phyloP scores from a whole-genome alignment of 495 filamentous ascomycete genomes.

The Terfezia boudieri region DNA sequence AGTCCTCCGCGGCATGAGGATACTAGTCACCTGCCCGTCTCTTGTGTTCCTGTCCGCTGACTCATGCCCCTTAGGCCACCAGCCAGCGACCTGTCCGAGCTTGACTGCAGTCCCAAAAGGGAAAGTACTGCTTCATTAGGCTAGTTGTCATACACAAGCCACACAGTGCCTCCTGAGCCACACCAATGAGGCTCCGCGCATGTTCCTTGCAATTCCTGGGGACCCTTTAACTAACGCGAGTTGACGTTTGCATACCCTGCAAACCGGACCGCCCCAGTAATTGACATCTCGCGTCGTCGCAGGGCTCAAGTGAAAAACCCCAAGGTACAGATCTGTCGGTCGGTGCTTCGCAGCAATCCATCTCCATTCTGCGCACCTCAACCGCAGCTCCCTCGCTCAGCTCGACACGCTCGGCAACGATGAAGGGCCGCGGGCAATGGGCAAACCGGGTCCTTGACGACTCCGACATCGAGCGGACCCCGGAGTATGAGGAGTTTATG shows the following conservation, averaged over 20 bases:
- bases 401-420: neutral
- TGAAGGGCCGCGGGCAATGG: neutral
- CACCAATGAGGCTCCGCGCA: no score
- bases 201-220: no score
- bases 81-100: no score
- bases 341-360: conserved; percentile 1
- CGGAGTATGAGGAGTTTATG: conserved; percentile 50
- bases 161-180: no score
- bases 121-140: no score
- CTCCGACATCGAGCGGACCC: conserved; percentile 28
- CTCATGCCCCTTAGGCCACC: no score
- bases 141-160: no score
- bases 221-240: no score
- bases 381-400: conserved; percentile 19
- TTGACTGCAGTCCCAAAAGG: no score
- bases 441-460: conserved; percentile 23
- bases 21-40: no score
- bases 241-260: neutral
- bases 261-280: neutral
- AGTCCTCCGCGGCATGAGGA: no score
- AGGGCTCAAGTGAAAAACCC: conserved; percentile 2
- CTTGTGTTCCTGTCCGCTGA: no score
- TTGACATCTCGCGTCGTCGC: conserved; percentile 2
- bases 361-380: conserved; percentile 10
- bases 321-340: conserved; percentile 1